Conservation (phyloP, 306 rosid species). For the Quercus wislizeni region DNA sequence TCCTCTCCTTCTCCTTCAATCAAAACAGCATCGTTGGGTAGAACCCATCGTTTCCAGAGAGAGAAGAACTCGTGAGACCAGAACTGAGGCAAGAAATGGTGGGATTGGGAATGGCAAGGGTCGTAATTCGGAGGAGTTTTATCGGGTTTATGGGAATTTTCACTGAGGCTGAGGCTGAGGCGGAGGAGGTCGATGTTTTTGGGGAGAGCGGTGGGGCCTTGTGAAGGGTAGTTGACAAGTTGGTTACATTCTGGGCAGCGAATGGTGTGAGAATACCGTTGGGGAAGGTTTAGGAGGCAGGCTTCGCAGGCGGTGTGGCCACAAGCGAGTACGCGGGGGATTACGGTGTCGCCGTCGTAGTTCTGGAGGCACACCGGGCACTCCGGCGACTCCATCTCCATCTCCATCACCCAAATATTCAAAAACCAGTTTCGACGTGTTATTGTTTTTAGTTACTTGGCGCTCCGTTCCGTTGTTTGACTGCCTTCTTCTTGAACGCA, state of each 20-base stretch:
- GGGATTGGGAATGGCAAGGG: not conserved
- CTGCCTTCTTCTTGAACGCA: too few relatives aligned
- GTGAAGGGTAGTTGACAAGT: slow-evolving; percentile 60
- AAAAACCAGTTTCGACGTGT: too few relatives aligned
- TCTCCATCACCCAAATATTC: too few relatives aligned
- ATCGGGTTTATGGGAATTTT: slow-evolving; percentile 8
- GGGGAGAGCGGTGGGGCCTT: slow-evolving; percentile 75
- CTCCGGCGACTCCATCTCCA: slow-evolving; percentile 68
- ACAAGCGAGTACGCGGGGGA: slow-evolving; percentile 76
- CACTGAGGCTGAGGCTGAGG: slow-evolving; percentile 43
- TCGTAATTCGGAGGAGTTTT: slow-evolving; percentile 13
- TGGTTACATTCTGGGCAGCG: slow-evolving; percentile 88
- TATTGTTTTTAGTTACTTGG: too few relatives aligned
- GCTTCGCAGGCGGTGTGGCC: slow-evolving; percentile 73
- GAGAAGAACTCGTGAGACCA: slow-evolving; percentile 71
- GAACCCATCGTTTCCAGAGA: slow-evolving; percentile 69
- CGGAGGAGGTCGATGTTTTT: slow-evolving; percentile 92
- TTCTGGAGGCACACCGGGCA: slow-evolving; percentile 84
- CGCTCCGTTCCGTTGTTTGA: too few relatives aligned
- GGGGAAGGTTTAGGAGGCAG: slow-evolving; percentile 60
- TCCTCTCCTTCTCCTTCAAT: slow-evolving; percentile 13
- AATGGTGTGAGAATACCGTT: slow-evolving; percentile 55
- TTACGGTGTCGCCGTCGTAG: slow-evolving; percentile 50
- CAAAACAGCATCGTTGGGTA: slow-evolving; percentile 50
- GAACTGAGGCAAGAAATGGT: slow-evolving; percentile 30